These are phyloP conservation scores for Periconia macrospinosa DNA, from an alignment of 2,329 filamentous ascomycete species.

Conservation along the genomic window DNA sequence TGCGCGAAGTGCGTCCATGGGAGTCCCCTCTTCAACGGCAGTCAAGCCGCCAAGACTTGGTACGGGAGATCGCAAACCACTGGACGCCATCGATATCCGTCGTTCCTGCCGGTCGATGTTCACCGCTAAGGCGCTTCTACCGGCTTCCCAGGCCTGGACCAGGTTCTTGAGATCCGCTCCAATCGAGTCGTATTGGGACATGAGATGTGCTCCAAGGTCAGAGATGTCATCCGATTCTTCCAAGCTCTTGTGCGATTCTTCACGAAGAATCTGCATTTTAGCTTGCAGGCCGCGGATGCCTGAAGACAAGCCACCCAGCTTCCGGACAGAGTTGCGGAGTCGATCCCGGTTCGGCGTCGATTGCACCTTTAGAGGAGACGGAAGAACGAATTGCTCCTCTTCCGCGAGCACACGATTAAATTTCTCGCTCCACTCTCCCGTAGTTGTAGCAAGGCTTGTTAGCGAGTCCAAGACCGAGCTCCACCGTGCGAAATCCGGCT, in stretches of 20 bases:
- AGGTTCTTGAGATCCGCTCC: slow-evolving; percentile 75
- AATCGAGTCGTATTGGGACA: slow-evolving; percentile 93
- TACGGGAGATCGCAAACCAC: slow-evolving; percentile 52
- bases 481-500: slow-evolving; percentile 77
- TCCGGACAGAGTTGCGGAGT: slow-evolving; percentile 82
- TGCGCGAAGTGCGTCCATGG: slow-evolving; percentile 72
- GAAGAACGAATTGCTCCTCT: slow-evolving; percentile 65
- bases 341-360: slow-evolving; percentile 76
- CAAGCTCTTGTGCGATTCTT: slow-evolving; percentile 80
- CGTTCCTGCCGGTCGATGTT: slow-evolving; percentile 80
- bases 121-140: slow-evolving; percentile 77
- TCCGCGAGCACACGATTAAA: slow-evolving; percentile 73
- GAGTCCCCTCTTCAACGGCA: slow-evolving; percentile 55
- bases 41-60: slow-evolving; percentile 66
- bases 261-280: slow-evolving; percentile 87
- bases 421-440: slow-evolving; percentile 64
- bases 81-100: slow-evolving; percentile 55
- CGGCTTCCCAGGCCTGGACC: slow-evolving; percentile 57
- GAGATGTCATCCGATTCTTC: slow-evolving; percentile 70
- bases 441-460: slow-evolving; percentile 63
- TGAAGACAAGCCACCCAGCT: slow-evolving; percentile 84
- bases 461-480: slow-evolving; percentile 76
- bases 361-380: slow-evolving; percentile 60
- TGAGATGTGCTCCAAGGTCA: slow-evolving; percentile 76
- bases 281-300: slow-evolving; percentile 91